Base-by-base conservation (phyloP, 371 early-diverging fungal species). In the Circinella minor region DNA sequence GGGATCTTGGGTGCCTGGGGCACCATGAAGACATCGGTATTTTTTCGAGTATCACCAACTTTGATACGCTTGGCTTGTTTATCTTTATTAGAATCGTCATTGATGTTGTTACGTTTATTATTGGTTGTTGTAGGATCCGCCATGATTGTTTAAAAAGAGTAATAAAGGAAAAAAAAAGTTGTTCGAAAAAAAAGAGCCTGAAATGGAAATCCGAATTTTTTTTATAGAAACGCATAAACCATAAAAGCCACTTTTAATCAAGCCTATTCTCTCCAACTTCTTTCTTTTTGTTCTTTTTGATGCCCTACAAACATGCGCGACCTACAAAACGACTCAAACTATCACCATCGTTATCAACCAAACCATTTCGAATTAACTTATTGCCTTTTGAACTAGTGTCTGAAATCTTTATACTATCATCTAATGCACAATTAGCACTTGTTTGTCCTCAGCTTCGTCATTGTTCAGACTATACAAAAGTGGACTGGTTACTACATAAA, bases 1-100 rank as follows among this genome's bases (percentile, higher is more conserved):
- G 94, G 94, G 36, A 95, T 81, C 74, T 90, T 90, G 65, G 95
- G 95, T 59, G 91, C 92, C 70, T 88, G 86, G 46, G 92, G 90
- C n/a, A 91, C 86, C 81, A 89, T 80, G 34, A 85, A 84, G 14
- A 84, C 78, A 77, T 90, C 85, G 20, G 81, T 81, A 59, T 78
- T 76, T 10, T 34, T 18, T 51, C 82, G 78, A 14, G 79, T 75
- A 17, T 78, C 74, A 60, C 84, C 84, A 5, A 84, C 84, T 62
- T 77, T 77, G 65, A 84, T 84, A 72, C 84, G 84, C 48, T 84
- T 81, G 10, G 78, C 27, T 72, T 55, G 70, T 3, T 57, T 18
- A 5, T 57, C 34, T 34, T 57, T 34, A 34, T 20, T 5, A 34
- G 20, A 8, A 34, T 34, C 57, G 57, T 57, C 57, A n/a, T 71